Base-by-base conservation (phyloP, 192 early-diverging fungal species). In the Coemansia sp. region DNA sequence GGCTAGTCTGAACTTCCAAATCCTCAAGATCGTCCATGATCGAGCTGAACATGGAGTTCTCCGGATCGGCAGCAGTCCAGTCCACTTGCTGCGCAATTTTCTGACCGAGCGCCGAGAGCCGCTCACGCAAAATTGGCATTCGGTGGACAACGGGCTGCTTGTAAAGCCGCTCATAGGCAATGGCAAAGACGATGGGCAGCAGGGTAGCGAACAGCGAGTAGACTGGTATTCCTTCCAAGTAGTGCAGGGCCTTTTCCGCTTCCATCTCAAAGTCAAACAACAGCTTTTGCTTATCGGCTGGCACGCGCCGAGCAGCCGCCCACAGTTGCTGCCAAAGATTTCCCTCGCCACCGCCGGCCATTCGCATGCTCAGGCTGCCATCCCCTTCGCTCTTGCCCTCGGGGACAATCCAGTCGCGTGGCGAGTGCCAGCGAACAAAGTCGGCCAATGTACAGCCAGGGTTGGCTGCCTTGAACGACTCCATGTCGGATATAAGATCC, bases 361-460 rank as follows among this genome's bases (percentile, higher is more conserved):
- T 96, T 32, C 95, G 78, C n/a, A 78, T 74, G 66, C 93, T 94
- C 64, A 97, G 72, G 25, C 69, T 46, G 25, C 80, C 85, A 10
- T 73, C 67, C 17, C 76, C 62, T 39, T 73, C 72, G 31, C 63
- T 67, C 10, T 77, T 75, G 31, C 82, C 84, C 8, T 83, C 82
- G 7, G 89, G 89, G 19, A 87, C 85, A 17, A 90, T 85, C 93
- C 93, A 97, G 75, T 97, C 95, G 58, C 92, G 88, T n/a, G 95
- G 95, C 7, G 94, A 96, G 73, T 94, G 91, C 95, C 95, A 97
- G 48, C 95, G 87, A 19, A 97, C 91, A 86, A 97, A 97, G 57
- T 97, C 95, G 8, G 90, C 93, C 36, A 97, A 64, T 2, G 69
- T 69, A 57, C 87, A 87, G 12, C 86, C 80, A 0, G 95, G 93